A percentile compares a stretch with the other conserved stretches of the same genome.
phyloP scores from a whole-genome alignment of 345 rosid genomes.

The Salix koriyanagi region DNA sequence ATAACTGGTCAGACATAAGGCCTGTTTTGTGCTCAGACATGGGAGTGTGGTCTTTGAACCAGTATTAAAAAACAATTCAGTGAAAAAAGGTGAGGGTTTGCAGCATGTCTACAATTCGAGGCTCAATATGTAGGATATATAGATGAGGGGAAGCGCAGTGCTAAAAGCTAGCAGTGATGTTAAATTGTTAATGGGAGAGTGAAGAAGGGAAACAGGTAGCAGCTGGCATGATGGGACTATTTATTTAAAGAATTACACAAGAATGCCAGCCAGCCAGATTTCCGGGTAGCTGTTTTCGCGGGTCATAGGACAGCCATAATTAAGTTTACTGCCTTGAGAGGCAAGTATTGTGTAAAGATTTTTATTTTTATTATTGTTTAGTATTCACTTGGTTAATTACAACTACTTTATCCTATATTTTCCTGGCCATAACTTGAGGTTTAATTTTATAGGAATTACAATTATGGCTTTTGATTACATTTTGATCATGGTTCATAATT shows the following conservation, averaged over 20 bases:
- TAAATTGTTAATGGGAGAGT: not conserved
- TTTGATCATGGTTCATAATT: too few relatives aligned
- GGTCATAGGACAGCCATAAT: not conserved
- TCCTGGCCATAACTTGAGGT: too few relatives aligned
- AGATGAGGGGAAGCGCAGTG: not conserved
- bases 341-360: not conserved
- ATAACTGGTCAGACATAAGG: conserved; percentile 46
- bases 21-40: conserved; percentile 15
- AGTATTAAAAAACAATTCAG: not conserved
- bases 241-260: not conserved
- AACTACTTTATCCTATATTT: too few relatives aligned
- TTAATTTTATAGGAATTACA: too few relatives aligned
- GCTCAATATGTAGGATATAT: not conserved
- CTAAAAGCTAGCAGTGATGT: not conserved
- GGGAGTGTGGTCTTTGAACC: not conserved
- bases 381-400: too few relatives aligned
- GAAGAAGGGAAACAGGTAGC: not conserved
- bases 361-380: too few relatives aligned
- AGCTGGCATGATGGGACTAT: conserved; percentile 26
- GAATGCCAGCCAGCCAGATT: not conserved
- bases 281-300: not conserved
- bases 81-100: not conserved
- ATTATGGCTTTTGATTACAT: too few relatives aligned
- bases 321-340: not conserved
- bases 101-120: not conserved